phyloP scores from a whole-genome alignment of 768 basidiomycete species.

The Dacryopinax spathularia region DNA sequence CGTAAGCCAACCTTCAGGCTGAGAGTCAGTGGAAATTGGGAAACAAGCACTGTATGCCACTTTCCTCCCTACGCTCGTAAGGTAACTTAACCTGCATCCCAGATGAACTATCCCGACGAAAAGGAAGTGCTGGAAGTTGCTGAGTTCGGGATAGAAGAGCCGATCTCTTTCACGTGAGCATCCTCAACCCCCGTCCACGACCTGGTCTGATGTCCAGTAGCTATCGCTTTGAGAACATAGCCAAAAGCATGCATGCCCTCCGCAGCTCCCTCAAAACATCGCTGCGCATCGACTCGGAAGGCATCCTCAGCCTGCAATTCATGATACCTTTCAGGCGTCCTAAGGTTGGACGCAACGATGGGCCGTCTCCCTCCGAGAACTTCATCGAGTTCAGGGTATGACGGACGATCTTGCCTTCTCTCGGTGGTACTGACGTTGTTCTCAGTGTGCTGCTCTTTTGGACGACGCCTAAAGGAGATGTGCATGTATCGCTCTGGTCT shows the following conservation, averaged over 20 bases:
- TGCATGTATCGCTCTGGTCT: not conserved
- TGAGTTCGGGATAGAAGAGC: constrained; percentile 43
- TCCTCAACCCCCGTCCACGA: not conserved
- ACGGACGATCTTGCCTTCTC: not conserved
- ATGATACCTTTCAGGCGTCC: constrained; percentile 41
- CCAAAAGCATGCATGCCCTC: constrained; percentile 55
- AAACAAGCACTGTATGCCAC: constrained; percentile 32
- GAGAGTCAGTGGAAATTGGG: constrained; percentile 66
- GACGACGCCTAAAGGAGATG: too few relatives aligned
- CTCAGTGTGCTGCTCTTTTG: not conserved
- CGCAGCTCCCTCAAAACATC: constrained; percentile 79
- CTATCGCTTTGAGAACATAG: constrained; percentile 70
- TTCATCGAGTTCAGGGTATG: not conserved
- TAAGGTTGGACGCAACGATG: not conserved
- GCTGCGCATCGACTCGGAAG: constrained; percentile 67
- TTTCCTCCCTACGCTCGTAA: not conserved
- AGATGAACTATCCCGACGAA: constrained; percentile 97
- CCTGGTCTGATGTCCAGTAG: constrained; percentile 28
- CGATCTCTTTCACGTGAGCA: constrained; percentile 55
- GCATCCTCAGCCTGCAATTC: constrained; percentile 77
- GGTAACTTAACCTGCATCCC: not conserved
- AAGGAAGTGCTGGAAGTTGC: constrained; percentile 81
- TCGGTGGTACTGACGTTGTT: not conserved
- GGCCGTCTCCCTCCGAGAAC: not conserved
- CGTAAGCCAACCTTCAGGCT: constrained; percentile 63